Conservation (phyloP, 169 alveolate species). For the Plasmodium yoelii region DNA sequence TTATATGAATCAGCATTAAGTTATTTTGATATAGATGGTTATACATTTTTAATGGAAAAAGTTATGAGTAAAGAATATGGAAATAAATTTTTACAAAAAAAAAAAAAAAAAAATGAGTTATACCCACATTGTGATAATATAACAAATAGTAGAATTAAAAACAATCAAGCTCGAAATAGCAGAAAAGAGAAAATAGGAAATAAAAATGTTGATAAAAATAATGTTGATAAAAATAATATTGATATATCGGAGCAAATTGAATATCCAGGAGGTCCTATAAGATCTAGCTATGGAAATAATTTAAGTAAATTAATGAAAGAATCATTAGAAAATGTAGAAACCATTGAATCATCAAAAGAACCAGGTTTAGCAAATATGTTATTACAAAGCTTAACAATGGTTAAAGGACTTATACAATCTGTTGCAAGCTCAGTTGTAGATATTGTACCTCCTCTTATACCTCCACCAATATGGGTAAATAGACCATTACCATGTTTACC, state of each 20-base stretch:
- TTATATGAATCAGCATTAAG: constrained; percentile 77
- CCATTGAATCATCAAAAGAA: constrained; percentile 75
- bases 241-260: constrained; percentile 5
- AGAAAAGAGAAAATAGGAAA: neutral
- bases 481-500: constrained; percentile 91
- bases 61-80: constrained; percentile 55
- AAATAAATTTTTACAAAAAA: constrained; percentile 68
- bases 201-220: constrained; percentile 34
- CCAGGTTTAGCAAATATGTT: constrained; percentile 86
- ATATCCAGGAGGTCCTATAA: constrained; percentile 83
- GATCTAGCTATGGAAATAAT: constrained; percentile 78
- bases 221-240: constrained; percentile 32
- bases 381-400: constrained; percentile 83
- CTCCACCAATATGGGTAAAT: constrained; percentile 80
- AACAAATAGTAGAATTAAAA: neutral
- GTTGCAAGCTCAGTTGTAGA: constrained; percentile 85
- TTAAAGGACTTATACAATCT: constrained; percentile 87
- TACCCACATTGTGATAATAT: constrained; percentile 74
- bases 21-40: constrained; percentile 80
- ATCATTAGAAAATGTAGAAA: constrained; percentile 42
- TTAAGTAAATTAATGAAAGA: constrained; percentile 78
- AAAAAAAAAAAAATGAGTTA: constrained; percentile 27
- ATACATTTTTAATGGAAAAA: constrained; percentile 76
- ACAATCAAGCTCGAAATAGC: neutral
- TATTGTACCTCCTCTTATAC: constrained; percentile 88